Evolutionary conservation across 2,329 filamentous ascomycete species (phyloP).

Genomic region (Alternaria alternata): DNA sequence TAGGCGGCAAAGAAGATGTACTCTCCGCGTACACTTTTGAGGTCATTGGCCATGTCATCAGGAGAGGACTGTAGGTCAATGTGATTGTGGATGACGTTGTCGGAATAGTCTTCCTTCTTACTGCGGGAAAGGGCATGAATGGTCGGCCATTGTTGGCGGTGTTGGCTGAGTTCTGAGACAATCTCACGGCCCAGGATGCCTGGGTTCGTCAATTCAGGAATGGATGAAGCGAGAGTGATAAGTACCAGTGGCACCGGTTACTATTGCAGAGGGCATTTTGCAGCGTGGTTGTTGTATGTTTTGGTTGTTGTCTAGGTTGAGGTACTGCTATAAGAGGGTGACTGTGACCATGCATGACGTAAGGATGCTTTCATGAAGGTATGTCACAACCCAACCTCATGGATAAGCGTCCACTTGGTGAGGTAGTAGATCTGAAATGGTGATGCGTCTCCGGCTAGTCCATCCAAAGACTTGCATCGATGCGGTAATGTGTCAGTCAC

Average conservation of each 20-base stretch:
- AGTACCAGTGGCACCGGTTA: too few species aligned
- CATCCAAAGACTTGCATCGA: not conserved
- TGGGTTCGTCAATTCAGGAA: conserved; percentile 12
- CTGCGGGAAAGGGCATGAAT: conserved; percentile 54
- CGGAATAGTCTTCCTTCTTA: conserved; percentile 48
- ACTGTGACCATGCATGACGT: conserved; percentile 14
- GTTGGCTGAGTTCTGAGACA: conserved; percentile 48
- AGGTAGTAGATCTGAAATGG: too few species aligned
- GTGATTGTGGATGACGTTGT: conserved; percentile 50
- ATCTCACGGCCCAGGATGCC: conserved; percentile 54
- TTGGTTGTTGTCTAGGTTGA: too few species aligned
- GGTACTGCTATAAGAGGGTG: too few species aligned
- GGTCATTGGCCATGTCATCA: conserved; percentile 49
- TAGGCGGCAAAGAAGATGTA: too few species aligned
- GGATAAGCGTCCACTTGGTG: too few species aligned
- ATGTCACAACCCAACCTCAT: conserved; percentile 1
- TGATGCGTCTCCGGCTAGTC: too few species aligned
- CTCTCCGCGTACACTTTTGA: too few species aligned
- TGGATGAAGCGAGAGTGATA: too few species aligned
- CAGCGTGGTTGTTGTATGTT: too few species aligned
- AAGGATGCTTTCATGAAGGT: conserved; percentile 12
- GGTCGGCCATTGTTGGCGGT: conserved; percentile 48
- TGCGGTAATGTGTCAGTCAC: too few species aligned
- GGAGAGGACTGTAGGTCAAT: conserved; percentile 50
- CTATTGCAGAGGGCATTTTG: too few species aligned